Conservation (phyloP, 768 basidiomycete species). For the Rhodocollybia butyracea region DNA sequence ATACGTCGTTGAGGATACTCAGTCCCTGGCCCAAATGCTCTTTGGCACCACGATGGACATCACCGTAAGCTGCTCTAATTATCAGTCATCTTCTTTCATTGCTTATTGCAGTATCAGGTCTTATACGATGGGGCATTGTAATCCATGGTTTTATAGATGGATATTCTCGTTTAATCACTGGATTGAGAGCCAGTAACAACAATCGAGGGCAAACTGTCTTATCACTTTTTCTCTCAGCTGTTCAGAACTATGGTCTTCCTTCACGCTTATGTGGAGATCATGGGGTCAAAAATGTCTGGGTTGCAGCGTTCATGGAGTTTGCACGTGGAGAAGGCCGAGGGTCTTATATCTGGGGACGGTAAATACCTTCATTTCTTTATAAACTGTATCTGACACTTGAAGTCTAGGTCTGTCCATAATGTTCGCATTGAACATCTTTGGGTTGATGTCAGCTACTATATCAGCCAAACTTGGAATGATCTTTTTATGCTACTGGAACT, state of each 20-base stretch:
- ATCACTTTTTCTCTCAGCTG: conserved; percentile 25
- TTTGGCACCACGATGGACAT: conserved; percentile 37
- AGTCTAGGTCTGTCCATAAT: conserved; percentile 19
- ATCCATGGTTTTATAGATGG: conserved; percentile 43
- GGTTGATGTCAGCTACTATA: conserved; percentile 17
- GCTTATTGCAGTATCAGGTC: conserved; percentile 19
- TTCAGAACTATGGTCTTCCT: conserved; percentile 25
- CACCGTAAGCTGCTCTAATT: conserved; percentile 22
- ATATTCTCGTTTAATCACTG: conserved; percentile 31
- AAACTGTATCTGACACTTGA: neutral
- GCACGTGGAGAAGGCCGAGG: neutral
- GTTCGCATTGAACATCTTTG: conserved; percentile 24
- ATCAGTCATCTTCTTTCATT: neutral
- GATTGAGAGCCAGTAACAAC: conserved; percentile 34
- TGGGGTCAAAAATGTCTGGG: conserved; percentile 23
- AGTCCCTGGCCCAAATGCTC: conserved; percentile 26
- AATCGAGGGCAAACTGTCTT: conserved; percentile 37
- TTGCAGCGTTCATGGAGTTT: conserved; percentile 16
- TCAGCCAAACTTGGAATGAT: conserved; percentile 10
- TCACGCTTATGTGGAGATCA: conserved; percentile 9
- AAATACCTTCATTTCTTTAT: neutral
- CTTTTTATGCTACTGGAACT: neutral
- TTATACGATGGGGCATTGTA: conserved; percentile 33
- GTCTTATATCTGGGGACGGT: conserved; percentile 23
- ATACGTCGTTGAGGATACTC: conserved; percentile 20